phyloP scores from a whole-genome alignment of 2,329 filamentous ascomycete genomes.

The Geoglossum cookeanum region DNA sequence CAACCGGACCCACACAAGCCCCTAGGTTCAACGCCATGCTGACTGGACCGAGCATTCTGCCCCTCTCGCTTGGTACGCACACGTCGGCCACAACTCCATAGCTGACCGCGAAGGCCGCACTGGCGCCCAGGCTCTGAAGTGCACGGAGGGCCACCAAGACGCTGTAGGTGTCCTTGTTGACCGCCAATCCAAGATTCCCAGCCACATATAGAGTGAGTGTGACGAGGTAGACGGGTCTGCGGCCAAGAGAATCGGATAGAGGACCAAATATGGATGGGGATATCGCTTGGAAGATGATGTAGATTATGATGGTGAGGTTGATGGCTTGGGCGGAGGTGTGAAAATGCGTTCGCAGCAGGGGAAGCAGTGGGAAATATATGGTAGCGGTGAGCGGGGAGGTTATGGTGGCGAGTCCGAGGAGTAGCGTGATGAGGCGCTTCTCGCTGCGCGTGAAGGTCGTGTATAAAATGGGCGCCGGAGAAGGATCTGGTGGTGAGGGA shows the following conservation, averaged over 20 bases:
- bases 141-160: constrained; percentile 8
- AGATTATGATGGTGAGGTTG: constrained; percentile 9
- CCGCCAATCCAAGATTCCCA: constrained; percentile 10
- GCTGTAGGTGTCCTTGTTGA: constrained; percentile 8
- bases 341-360: constrained; percentile 6
- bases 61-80: constrained; percentile 8
- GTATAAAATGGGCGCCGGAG: too few species aligned
- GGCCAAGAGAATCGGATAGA: constrained; percentile 9
- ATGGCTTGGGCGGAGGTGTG: constrained; percentile 6
- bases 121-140: constrained; percentile 11
- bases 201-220: constrained; percentile 9
- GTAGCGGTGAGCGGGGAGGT: constrained; percentile 5
- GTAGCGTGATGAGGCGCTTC: not conserved
- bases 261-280: constrained; percentile 8
- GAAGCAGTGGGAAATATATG: constrained; percentile 8
- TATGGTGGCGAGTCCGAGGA: not conserved
- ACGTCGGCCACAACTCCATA: constrained; percentile 12
- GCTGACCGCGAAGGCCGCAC: constrained; percentile 8
- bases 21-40: constrained; percentile 9
- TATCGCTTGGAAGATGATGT: constrained; percentile 10
- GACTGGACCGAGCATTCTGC: constrained; percentile 10
- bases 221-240: constrained; percentile 9
- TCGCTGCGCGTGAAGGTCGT: too few species aligned
- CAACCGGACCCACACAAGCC: constrained; percentile 8
- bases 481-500: too few species aligned